Conservation (phyloP, 129 eudicot species). For the Logfia minima region DNA sequence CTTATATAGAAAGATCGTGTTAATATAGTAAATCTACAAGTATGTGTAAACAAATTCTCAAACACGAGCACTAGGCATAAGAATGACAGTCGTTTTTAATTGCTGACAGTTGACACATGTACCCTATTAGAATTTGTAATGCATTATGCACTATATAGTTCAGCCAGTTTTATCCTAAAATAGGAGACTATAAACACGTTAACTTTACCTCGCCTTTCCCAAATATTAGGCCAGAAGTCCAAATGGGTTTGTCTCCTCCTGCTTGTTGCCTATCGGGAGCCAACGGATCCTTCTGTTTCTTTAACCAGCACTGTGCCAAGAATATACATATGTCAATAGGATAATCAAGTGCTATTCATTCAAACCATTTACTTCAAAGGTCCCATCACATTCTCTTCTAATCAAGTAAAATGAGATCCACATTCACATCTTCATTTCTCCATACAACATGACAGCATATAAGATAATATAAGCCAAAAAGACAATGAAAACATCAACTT, state of each 20-base stretch:
- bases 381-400: no score
- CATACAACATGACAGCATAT: no score
- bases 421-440: no score
- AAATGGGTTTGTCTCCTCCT: constrained; percentile 48
- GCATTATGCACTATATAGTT: not conserved
- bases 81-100: not conserved
- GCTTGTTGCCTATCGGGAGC: constrained; percentile 61
- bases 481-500: no score
- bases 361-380: no score
- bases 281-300: constrained; percentile 85
- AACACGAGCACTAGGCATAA: not conserved
- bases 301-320: constrained; percentile 55
- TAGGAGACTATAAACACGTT: no score
- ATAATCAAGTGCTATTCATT: no score
- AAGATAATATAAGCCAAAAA: no score
- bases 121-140: constrained; percentile 1
- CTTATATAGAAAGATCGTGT: not conserved
- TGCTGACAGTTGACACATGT: constrained; percentile 14
- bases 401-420: no score
- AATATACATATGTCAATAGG: no score
- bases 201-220: constrained; percentile 77
- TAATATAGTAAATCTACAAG: not conserved
- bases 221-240: constrained; percentile 88
- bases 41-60: no score
- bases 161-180: not conserved